Conservation (phyloP, 202 grass and related monocot genomes). For the Setaria italica region DNA sequence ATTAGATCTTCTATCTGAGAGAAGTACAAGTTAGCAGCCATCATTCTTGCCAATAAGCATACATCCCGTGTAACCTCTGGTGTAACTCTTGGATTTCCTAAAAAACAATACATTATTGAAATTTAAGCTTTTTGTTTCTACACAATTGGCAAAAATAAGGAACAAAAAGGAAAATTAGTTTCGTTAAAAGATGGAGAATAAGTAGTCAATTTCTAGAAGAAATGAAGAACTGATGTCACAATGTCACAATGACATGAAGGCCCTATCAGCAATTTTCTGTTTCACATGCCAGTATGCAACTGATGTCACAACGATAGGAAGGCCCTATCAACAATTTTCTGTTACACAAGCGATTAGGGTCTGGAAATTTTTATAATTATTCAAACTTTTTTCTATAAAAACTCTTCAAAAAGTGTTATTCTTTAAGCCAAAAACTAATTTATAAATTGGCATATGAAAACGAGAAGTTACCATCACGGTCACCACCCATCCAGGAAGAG, state of each 20-base stretch:
- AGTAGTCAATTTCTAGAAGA: not conserved
- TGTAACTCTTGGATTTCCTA: slow-evolving; percentile 98
- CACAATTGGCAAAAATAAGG: slow-evolving; percentile 10
- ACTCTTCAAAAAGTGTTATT: not conserved
- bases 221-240: not conserved
- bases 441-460: slow-evolving; percentile 37
- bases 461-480: slow-evolving; percentile 90
- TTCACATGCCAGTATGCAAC: not conserved
- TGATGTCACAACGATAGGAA: not conserved
- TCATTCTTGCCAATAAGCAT: slow-evolving; percentile 97
- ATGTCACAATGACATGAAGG: not conserved
- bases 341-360: not conserved
- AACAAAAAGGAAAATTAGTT: not conserved
- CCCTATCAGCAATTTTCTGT: not conserved
- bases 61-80: slow-evolving; percentile 98
- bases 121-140: slow-evolving; percentile 28
- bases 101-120: slow-evolving; percentile 40
- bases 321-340: not conserved
- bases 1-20: slow-evolving; percentile 98
- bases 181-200: not conserved
- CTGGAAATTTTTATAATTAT: not conserved
- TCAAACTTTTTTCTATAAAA: not conserved
- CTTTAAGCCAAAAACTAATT: slow-evolving; percentile 4
- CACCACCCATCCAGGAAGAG: slow-evolving; percentile 99
- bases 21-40: slow-evolving; percentile 97